Conservation (phyloP, 495 filamentous ascomycete species). For the Tuber magnatum region DNA sequence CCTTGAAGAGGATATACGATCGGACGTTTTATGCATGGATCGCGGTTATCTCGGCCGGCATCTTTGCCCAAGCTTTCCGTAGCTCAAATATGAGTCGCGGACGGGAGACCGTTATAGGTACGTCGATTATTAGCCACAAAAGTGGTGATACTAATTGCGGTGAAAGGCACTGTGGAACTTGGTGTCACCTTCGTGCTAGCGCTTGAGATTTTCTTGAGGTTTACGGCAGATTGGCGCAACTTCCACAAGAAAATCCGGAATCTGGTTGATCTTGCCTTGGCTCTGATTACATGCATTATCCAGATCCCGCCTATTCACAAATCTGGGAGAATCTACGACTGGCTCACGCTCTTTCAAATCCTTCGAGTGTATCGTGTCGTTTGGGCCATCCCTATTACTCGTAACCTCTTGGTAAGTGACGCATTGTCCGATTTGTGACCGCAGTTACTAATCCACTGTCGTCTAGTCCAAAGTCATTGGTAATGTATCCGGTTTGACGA, state of each 20-base stretch:
- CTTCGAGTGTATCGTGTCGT: constrained; percentile 87
- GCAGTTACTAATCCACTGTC: constrained; percentile 11
- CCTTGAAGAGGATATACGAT: constrained; percentile 61
- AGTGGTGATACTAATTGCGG: constrained; percentile 1
- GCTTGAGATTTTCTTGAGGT: constrained; percentile 72
- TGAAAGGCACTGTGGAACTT: constrained; percentile 57
- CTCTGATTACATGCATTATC: constrained; percentile 72
- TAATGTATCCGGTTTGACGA: constrained; percentile 84
- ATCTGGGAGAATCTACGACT: constrained; percentile 71
- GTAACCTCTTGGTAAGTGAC: constrained; percentile 61
- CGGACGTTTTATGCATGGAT: constrained; percentile 75
- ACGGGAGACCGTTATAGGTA: constrained; percentile 51
- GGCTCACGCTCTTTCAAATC: constrained; percentile 90
- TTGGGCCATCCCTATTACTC: constrained; percentile 75
- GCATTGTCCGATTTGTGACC: neutral
- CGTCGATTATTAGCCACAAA: constrained; percentile 4
- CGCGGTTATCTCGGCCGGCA: constrained; percentile 64
- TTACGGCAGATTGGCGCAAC: constrained; percentile 66
- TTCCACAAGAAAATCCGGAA: constrained; percentile 70
- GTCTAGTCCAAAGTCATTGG: constrained; percentile 62
- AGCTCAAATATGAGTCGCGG: constrained; percentile 61
- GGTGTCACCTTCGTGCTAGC: constrained; percentile 73
- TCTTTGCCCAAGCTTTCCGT: constrained; percentile 66
- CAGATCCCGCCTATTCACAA: constrained; percentile 73
- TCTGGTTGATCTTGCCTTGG: constrained; percentile 71